These are phyloP conservation scores for Neurospora sp. DNA, from an alignment of 495 filamentous ascomycete species.

Conservation along the genomic window DNA sequence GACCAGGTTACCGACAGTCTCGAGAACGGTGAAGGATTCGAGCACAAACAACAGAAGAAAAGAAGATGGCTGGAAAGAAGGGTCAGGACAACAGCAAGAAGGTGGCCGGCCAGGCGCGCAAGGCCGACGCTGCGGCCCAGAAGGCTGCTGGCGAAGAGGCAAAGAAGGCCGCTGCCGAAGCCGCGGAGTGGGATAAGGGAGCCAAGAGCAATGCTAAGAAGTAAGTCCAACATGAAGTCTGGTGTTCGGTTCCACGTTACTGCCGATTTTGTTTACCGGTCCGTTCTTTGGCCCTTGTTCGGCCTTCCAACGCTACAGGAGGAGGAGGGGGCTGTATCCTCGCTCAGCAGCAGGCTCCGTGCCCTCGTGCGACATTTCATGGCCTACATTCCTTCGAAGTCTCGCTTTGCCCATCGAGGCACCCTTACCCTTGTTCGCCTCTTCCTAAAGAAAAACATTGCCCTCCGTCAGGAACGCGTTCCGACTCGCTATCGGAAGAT, in stretches of 20 bases:
- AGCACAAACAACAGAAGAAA: constrained; percentile 37
- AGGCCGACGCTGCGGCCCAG: constrained; percentile 72
- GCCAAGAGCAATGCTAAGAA: constrained; percentile 76
- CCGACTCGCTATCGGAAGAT: neutral
- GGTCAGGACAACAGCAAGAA: constrained; percentile 77
- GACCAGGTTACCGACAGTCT: neutral
- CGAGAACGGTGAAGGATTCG: neutral
- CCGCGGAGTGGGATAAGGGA: constrained; percentile 74
- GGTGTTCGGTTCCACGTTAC: neutral
- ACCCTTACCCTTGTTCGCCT: neutral
- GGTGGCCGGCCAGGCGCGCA: constrained; percentile 79
- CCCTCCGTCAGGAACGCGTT: neutral
- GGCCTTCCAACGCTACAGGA: neutral
- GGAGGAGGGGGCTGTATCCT: neutral
- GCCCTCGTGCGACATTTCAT: neutral
- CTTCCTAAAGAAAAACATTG: neutral
- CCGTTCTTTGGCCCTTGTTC: neutral
- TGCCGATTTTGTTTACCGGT: neutral
- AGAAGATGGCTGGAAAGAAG: constrained; percentile 58
- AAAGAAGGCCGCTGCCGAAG: constrained; percentile 60
- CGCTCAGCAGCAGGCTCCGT: neutral
- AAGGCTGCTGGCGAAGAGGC: constrained; percentile 64
- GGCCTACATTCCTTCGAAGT: neutral
- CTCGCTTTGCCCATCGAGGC: neutral
- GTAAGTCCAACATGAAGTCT: constrained; percentile 37